These are phyloP conservation scores for Hyaloscypha variabilis DNA, from an alignment of 495 filamentous ascomycete species.

Conservation along the genomic window DNA sequence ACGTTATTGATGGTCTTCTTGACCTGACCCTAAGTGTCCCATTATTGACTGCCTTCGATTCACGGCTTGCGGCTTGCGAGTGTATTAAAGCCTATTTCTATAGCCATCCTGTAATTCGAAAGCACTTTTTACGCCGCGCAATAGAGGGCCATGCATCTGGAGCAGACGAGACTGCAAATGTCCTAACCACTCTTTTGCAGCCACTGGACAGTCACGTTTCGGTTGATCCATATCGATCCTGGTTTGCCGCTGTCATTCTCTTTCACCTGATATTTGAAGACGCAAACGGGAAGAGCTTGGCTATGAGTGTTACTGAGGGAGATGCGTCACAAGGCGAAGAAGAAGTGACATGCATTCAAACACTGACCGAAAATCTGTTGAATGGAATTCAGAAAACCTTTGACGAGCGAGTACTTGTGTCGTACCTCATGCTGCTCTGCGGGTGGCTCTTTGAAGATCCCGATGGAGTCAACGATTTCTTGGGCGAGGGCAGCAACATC, in stretches of 20 bases:
- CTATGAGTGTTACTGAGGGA: slow-evolving; percentile 84
- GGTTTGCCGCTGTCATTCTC: slow-evolving; percentile 89
- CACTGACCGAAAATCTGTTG: slow-evolving; percentile 79
- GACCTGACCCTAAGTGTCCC: slow-evolving; percentile 77
- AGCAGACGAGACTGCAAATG: slow-evolving; percentile 86
- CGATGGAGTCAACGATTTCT: slow-evolving; percentile 88
- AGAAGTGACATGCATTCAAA: slow-evolving; percentile 91
- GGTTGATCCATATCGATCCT: slow-evolving; percentile 86
- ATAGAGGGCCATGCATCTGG: slow-evolving; percentile 84
- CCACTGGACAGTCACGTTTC: slow-evolving; percentile 54
- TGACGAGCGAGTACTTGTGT: slow-evolving; percentile 81
- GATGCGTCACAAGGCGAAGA: slow-evolving; percentile 91
- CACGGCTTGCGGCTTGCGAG: slow-evolving; percentile 81
- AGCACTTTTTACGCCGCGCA: slow-evolving; percentile 84
- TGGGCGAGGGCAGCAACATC: slow-evolving; percentile 91
- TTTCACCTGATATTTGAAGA: slow-evolving; percentile 89
- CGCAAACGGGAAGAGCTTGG: slow-evolving; percentile 73
- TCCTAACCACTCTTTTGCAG: slow-evolving; percentile 76
- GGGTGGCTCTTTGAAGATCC: slow-evolving; percentile 93
- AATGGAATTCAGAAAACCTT: slow-evolving; percentile 71
- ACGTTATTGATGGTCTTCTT: slow-evolving; percentile 93
- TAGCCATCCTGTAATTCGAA: slow-evolving; percentile 73
- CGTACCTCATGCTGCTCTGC: slow-evolving; percentile 90
- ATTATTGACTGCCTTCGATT: slow-evolving; percentile 69
- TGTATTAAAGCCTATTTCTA: slow-evolving; percentile 92